A percentile compares a stretch with the other conserved stretches of the same genome.
Evolutionary conservation across 2,329 filamentous ascomycete species (phyloP).

Genomic region (Penicillium sp.): DNA sequence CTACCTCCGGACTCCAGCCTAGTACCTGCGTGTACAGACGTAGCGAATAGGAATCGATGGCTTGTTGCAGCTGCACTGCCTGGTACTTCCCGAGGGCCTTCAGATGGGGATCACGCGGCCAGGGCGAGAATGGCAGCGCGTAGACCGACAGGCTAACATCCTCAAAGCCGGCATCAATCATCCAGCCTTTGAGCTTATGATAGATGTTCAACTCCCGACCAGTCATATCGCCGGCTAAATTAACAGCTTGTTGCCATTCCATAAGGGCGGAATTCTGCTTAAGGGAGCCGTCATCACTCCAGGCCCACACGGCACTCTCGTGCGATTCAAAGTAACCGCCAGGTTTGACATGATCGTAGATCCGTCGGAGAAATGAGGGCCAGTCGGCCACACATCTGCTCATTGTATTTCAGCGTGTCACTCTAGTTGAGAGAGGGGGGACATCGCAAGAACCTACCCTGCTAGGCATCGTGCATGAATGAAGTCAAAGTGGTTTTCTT

Average conservation of each 20-base stretch:
- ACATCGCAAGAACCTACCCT: slow-evolving; percentile 26
- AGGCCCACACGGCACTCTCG: slow-evolving; percentile 29
- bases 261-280: slow-evolving; percentile 20
- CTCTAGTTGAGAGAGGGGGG: not conserved
- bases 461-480: slow-evolving; percentile 35
- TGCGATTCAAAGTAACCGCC: slow-evolving; percentile 36
- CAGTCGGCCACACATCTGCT: slow-evolving; percentile 22
- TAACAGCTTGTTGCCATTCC: slow-evolving; percentile 28
- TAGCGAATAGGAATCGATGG: slow-evolving; percentile 25
- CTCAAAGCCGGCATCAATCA: slow-evolving; percentile 30
- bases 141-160: slow-evolving; percentile 20
- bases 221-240: slow-evolving; percentile 22
- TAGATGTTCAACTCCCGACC: slow-evolving; percentile 32
- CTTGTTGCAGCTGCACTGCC: slow-evolving; percentile 22
- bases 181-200: slow-evolving; percentile 27
- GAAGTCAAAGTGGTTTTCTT: slow-evolving; percentile 32
- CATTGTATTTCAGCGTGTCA: slow-evolving; percentile 1
- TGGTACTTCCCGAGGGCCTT: slow-evolving; percentile 22
- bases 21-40: slow-evolving; percentile 25
- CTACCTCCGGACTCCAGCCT: slow-evolving; percentile 20
- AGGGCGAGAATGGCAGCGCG: slow-evolving; percentile 21
- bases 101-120: slow-evolving; percentile 21
- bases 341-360: slow-evolving; percentile 29
- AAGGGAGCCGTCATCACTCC: slow-evolving; percentile 24
- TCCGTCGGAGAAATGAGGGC: slow-evolving; percentile 15